phyloP scores from a whole-genome alignment of 1,284 basidiomycete genomes.

The Cutaneotrichosporon sp. region DNA sequence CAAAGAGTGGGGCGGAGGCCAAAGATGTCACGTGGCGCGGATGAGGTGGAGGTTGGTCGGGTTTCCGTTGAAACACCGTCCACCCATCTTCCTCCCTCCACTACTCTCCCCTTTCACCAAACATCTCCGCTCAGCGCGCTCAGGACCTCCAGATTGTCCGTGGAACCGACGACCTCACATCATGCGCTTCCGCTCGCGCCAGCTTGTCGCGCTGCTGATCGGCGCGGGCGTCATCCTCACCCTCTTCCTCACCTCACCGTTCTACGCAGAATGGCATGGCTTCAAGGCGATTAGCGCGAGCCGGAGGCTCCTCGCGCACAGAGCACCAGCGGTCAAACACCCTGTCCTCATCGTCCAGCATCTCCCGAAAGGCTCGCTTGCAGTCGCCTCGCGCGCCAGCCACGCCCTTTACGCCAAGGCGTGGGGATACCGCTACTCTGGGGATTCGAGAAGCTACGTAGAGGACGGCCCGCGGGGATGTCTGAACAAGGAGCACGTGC shows the following conservation, averaged over 20 bases:
- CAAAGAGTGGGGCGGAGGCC: no score
- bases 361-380: constrained; percentile 3
- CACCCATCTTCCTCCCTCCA: neutral
- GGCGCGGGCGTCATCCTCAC: neutral
- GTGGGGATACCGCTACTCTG: constrained; percentile 16
- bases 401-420: constrained; percentile 13
- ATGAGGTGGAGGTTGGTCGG: no score
- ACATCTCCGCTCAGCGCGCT: no score
- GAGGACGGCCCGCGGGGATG: constrained; percentile 4
- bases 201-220: neutral
- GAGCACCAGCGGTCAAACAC: neutral
- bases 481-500: constrained; percentile 13
- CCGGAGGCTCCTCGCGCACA: neutral
- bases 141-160: no score
- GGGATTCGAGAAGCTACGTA: neutral
- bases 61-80: no score
- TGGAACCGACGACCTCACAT: neutral
- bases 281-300: neutral
- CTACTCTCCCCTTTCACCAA: neutral
- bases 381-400: constrained; percentile 7
- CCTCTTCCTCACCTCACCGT: neutral
- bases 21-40: no score
- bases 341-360: constrained; percentile 15
- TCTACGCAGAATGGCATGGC: constrained; percentile 1
- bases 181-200: constrained; percentile 1